Base-by-base conservation (phyloP, 306 rosid genomes). In the Astragalus glycyphyllos region DNA sequence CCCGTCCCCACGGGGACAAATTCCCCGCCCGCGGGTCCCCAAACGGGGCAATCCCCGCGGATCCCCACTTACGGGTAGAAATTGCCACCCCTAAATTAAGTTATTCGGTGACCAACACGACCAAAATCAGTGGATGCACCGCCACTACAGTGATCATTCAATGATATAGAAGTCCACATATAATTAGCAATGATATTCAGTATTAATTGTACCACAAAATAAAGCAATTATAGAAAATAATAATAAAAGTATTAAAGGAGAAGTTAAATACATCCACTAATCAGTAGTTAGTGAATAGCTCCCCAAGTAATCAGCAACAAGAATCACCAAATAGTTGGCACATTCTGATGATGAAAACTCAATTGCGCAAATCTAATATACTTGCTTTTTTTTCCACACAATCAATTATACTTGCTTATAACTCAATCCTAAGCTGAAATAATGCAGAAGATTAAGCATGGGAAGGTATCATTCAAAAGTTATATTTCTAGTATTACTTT, bases 151-250 rank as follows among this genome's bases (percentile, higher is more conserved):
- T 60, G 65, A 68, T 59, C 32, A 26, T 49, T 56, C 47, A 69
- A 59, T 59, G 64, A 69, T 59, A 40, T 17, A 31, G 8, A 10
- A 16, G 38, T 11, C 11, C 59, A 65, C 7, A 35, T 44, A 77
- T 53, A 44, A 77, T 70, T 62, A 62, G 35, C 54, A 70, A 77
- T 77, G 51, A 76, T 59, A 77, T 60, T 60, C 15, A 53, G 48
- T n/a, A 55, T 26, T 55, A 23, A 58, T 58, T 50, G 31, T 69
- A 44, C 31, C 48, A 13, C 4, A 68, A 69, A 10, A 23, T 11
- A 46, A 59, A 49, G 20, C 35, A 71, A 31, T 37, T 32, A 41
- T 13, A 4, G 40, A 12, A 20, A n/a, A 38, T 3, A 26, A 58
- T 47, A 4, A 59, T 45, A 10, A 16, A 55, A 48, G 34, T 49